Percentiles rank a stretch among this genome's conserved stretches.
Evolutionary conservation across 208 protist species (phyloP).

Genomic region (Leptomonas pyrrhocoris): DNA sequence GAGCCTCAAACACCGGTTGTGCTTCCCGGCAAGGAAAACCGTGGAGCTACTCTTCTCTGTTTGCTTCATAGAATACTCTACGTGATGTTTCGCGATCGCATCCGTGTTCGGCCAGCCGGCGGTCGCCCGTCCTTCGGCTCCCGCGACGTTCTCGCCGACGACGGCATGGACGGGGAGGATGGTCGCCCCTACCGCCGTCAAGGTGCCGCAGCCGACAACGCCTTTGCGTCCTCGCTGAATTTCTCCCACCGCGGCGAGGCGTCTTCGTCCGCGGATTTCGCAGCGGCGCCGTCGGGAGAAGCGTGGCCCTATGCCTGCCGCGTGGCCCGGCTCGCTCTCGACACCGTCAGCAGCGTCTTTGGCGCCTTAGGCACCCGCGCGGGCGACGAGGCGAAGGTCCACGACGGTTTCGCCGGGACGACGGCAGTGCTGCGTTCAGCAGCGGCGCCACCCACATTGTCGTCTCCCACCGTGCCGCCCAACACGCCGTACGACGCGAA

Average conservation of each 20-base stretch:
- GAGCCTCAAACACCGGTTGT: no score
- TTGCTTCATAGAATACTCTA: background rate
- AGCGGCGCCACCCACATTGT: background rate
- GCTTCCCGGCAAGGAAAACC: no score
- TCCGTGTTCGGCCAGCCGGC: constrained; percentile 30
- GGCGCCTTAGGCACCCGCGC: background rate
- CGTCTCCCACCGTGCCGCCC: constrained; percentile 13
- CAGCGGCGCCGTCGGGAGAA: background rate
- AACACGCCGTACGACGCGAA: constrained; percentile 17
- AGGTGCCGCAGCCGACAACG: no score
- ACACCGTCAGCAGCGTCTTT: constrained; percentile 30
- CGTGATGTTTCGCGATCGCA: constrained; percentile 32
- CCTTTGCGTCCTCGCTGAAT: background rate
- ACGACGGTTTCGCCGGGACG: background rate
- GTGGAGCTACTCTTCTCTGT: background rate
- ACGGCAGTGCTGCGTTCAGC: background rate
- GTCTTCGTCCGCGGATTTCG: background rate
- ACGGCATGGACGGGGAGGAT: background rate
- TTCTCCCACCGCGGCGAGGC: constrained; percentile 3
- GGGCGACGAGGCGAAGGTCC: background rate
- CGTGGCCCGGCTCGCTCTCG: constrained; percentile 17
- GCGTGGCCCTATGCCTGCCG: constrained; percentile 20
- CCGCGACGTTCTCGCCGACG: background rate
- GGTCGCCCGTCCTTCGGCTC: background rate
- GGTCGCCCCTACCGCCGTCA: background rate